phyloP scores from a whole-genome alignment of 1,284 basidiomycete genomes.

The Naganishia sp. region DNA sequence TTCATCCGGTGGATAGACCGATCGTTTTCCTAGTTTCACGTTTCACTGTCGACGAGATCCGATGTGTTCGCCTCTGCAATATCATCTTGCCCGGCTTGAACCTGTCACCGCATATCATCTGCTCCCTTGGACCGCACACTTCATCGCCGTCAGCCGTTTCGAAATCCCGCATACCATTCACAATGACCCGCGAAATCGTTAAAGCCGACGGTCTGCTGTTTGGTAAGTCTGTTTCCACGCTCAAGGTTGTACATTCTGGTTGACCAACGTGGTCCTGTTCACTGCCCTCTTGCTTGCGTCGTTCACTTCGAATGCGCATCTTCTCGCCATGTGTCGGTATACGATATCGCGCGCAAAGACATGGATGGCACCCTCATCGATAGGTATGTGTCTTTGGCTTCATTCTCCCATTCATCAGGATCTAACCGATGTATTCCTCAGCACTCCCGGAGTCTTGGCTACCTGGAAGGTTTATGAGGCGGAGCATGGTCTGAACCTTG shows the following conservation, averaged over 20 bases:
- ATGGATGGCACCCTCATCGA: slow-evolving; percentile 54
- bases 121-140: not conserved
- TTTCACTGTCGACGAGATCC: not conserved
- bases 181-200: slow-evolving; percentile 22
- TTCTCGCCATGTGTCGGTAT: not conserved
- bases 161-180: not conserved
- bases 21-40: not conserved
- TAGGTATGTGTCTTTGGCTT: slow-evolving; percentile 30
- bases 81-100: not conserved
- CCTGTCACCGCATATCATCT: not conserved
- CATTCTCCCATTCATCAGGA: slow-evolving; percentile 14
- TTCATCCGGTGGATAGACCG: slow-evolving; percentile 6
- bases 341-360: slow-evolving; percentile 33
- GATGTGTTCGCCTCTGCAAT: not conserved
- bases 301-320: not conserved
- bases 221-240: slow-evolving; percentile 10
- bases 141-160: not conserved
- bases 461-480: slow-evolving; percentile 50
- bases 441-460: slow-evolving; percentile 50
- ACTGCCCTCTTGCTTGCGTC: not conserved
- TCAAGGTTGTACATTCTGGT: not conserved
- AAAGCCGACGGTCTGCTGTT: slow-evolving; percentile 28
- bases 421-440: slow-evolving; percentile 37
- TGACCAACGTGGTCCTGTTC: not conserved
- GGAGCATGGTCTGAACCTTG: slow-evolving; percentile 50